These are phyloP conservation scores for Amylostereum areolatum DNA, from an alignment of 1,284 basidiomycete species.

Conservation along the genomic window DNA sequence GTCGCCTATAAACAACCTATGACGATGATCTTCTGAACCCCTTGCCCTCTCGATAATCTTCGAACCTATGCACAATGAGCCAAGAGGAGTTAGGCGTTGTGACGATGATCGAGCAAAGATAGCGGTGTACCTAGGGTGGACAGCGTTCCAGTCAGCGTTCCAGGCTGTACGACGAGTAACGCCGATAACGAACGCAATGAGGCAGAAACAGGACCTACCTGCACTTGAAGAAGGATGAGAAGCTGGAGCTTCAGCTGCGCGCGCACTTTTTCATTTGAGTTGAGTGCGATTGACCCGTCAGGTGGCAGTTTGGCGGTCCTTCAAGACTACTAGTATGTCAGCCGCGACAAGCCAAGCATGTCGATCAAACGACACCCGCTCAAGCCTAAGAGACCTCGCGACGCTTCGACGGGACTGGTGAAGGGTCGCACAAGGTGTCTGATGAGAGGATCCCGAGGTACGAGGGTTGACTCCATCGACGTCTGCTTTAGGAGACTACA, in stretches of 20 bases:
- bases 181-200: slow-evolving; percentile 23
- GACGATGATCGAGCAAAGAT: slow-evolving; percentile 73
- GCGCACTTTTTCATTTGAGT: slow-evolving; percentile 82
- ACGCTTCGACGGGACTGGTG: slow-evolving; percentile 80
- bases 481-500: too few relatives aligned
- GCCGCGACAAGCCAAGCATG: slow-evolving; percentile 1
- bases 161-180: slow-evolving; percentile 59
- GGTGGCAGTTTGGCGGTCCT: slow-evolving; percentile 87
- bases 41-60: slow-evolving; percentile 68
- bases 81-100: slow-evolving; percentile 50
- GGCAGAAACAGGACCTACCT: too few relatives aligned
- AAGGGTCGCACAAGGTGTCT: slow-evolving; percentile 82
- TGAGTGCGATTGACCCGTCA: slow-evolving; percentile 71
- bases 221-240: slow-evolving; percentile 69
- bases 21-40: slow-evolving; percentile 75
- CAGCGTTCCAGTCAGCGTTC: slow-evolving; percentile 83
- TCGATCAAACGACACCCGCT: slow-evolving; percentile 55
- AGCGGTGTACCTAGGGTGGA: slow-evolving; percentile 83
- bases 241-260: slow-evolving; percentile 85
- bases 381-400: slow-evolving; percentile 90
- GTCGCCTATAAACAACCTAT: slow-evolving; percentile 54
- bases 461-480: too few relatives aligned
- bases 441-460: too few relatives aligned
- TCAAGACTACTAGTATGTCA: slow-evolving; percentile 59
- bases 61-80: slow-evolving; percentile 64